These are phyloP conservation scores for Tetrapisispora taiwanensis DNA, from an alignment of 805 yeast species.

Conservation along the genomic window DNA sequence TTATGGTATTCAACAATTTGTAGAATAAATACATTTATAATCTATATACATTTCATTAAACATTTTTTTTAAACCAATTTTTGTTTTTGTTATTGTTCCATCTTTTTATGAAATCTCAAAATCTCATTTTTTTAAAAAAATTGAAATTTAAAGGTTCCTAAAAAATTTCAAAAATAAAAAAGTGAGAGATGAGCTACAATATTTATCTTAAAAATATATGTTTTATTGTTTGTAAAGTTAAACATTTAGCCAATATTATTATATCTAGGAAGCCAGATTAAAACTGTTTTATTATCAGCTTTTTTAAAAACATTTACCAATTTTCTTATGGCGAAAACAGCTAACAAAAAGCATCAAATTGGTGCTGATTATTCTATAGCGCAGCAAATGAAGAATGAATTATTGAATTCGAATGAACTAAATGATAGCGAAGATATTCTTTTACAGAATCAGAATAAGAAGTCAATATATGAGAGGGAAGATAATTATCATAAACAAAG, in stretches of 20 bases:
- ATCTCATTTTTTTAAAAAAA: not conserved
- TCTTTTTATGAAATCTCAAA: not conserved
- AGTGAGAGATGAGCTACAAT: not conserved
- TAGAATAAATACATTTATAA: too few relatives aligned
- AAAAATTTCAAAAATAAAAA: not conserved
- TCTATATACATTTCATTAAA: too few relatives aligned
- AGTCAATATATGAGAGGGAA: conserved; percentile 31
- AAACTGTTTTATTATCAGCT: too few relatives aligned
- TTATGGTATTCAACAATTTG: too few relatives aligned
- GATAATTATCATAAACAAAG: conserved; percentile 40
- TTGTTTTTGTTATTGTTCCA: not conserved
- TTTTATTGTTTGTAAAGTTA: too few relatives aligned
- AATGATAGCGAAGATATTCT: conserved; percentile 21
- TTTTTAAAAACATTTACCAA: too few relatives aligned
- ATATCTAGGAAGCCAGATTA: too few relatives aligned
- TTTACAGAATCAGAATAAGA: conserved; percentile 17
- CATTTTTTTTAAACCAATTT: too few relatives aligned
- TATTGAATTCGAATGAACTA: conserved; percentile 18
- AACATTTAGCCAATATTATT: too few relatives aligned
- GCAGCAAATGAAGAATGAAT: conserved; percentile 23
- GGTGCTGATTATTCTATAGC: conserved; percentile 36
- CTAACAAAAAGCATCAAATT: conserved; percentile 14
- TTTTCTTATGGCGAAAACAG: not conserved
- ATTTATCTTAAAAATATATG: too few relatives aligned
- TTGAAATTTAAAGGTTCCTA: not conserved